Percentiles rank a stretch among this genome's conserved stretches.
Evolutionary conservation across 495 filamentous ascomycete genomes (phyloP).

Genomic region (Aspergillus olivimuriae): DNA sequence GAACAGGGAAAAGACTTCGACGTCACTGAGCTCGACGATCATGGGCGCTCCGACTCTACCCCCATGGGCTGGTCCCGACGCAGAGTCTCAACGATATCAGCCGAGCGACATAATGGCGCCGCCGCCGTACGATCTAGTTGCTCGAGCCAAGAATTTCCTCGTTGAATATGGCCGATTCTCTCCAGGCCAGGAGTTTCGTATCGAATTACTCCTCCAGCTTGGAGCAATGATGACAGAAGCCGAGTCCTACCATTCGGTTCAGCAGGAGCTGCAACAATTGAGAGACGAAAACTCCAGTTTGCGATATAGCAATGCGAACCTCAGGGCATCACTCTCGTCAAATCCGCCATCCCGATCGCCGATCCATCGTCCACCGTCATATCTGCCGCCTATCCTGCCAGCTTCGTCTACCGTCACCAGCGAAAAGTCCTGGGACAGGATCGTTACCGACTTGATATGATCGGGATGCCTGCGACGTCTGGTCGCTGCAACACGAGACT

Average conservation of each 20-base stretch:
- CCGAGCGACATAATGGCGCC: too few species aligned
- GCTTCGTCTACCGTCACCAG: conserved; percentile 11
- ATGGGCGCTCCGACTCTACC: not conserved
- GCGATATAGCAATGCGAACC: conserved; percentile 18
- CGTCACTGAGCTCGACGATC: too few species aligned
- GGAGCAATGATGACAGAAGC: conserved; percentile 18
- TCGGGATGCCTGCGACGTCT: too few species aligned
- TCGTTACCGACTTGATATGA: conserved; percentile 24
- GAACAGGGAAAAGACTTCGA: too few species aligned
- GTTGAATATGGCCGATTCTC: conserved; percentile 9
- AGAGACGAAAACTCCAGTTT: conserved; percentile 17
- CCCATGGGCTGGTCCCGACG: not conserved
- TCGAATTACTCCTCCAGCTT: conserved; percentile 17
- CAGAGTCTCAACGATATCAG: not conserved
- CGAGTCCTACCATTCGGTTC: conserved; percentile 11
- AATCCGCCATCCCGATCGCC: conserved; percentile 7
- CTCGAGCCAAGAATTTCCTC: conserved; percentile 10
- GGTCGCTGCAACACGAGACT: too few species aligned
- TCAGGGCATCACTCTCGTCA: conserved; percentile 17
- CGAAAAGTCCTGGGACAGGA: conserved; percentile 24
- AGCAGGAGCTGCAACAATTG: conserved; percentile 13
- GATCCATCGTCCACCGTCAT: conserved; percentile 2
- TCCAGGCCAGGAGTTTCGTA: conserved; percentile 8
- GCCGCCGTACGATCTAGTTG: not conserved
- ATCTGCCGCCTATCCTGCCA: conserved; percentile 5